Evolutionary conservation across 768 basidiomycete species (phyloP).

Genomic region (Boletus edulis): DNA sequence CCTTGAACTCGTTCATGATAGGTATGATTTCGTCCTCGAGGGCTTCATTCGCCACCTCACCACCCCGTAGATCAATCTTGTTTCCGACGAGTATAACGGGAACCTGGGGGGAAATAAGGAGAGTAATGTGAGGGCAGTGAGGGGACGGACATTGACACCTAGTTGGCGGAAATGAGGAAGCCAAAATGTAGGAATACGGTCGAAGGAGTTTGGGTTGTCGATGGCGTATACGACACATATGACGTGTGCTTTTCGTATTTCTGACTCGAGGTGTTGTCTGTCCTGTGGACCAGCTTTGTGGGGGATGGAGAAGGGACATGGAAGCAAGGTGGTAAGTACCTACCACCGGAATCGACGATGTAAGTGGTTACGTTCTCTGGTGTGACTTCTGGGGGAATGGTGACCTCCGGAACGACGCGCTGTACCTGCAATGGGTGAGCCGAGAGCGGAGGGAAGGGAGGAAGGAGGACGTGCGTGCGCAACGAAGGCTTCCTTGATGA

Average conservation of each 20-base stretch:
- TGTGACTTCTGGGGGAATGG: conserved; percentile 95
- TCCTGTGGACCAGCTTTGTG: conserved; percentile 79
- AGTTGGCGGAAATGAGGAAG: conserved; percentile 91
- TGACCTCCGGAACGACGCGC: conserved; percentile 94
- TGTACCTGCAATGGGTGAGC: conserved; percentile 62
- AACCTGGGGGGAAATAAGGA: conserved; percentile 49
- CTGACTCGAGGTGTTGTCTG: conserved; percentile 84
- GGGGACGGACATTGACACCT: conserved; percentile 81
- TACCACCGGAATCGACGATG: conserved; percentile 96
- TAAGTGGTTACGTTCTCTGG: conserved; percentile 98
- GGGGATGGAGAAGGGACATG: conserved; percentile 5
- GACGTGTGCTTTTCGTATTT: conserved; percentile 96
- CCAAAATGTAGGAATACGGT: conserved; percentile 98
- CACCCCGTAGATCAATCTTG: conserved; percentile 95
- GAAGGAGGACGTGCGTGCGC: conserved; percentile 59
- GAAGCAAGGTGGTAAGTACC: conserved; percentile 25
- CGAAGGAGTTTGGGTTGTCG: conserved; percentile 94
- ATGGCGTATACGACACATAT: conserved; percentile 98
- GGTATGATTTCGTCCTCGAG: conserved; percentile 94
- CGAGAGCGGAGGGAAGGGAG: not conserved
- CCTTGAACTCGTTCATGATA: conserved; percentile 99
- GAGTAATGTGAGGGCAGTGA: not conserved
- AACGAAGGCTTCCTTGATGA: conserved; percentile 95
- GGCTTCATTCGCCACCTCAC: conserved; percentile 90
- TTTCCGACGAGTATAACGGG: conserved; percentile 98